phyloP scores from a whole-genome alignment of 257 asterid genomes.

The Penstemon barbatus region DNA sequence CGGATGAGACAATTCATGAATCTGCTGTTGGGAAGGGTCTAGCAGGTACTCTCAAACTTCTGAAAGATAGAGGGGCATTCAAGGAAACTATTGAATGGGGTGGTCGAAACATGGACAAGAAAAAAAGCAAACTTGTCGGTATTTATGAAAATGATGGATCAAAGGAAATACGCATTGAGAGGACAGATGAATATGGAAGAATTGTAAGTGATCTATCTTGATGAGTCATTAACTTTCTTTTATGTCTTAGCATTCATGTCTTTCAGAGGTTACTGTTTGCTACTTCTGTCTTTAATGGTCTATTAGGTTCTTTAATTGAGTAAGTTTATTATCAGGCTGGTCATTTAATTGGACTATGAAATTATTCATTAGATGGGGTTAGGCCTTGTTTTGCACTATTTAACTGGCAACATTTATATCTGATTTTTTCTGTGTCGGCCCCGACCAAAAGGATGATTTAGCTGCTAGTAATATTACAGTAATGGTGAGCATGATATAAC shows the following conservation, averaged over 20 bases:
- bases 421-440: no score
- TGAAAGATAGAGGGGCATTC: constrained; percentile 84
- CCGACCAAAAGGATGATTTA: neutral
- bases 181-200: constrained; percentile 95
- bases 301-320: constrained; percentile 1
- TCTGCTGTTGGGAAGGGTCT: constrained; percentile 89
- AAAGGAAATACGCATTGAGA: constrained; percentile 84
- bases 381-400: neutral
- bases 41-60: constrained; percentile 70
- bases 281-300: neutral
- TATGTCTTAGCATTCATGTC: neutral
- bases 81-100: constrained; percentile 98
- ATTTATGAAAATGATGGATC: constrained; percentile 56
- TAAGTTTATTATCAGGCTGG: neutral
- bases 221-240: neutral
- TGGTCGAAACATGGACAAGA: constrained; percentile 98
- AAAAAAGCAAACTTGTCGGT: constrained; percentile 90
- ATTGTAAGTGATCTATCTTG: constrained; percentile 54
- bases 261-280: constrained; percentile 1
- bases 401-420: neutral
- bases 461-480: neutral
- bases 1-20: constrained; percentile 83
- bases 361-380: neutral
- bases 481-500: neutral
- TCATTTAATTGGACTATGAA: constrained; percentile 2